Conservation (phyloP, 495 filamentous ascomycete species). For the Aspergillus haitiensis region DNA sequence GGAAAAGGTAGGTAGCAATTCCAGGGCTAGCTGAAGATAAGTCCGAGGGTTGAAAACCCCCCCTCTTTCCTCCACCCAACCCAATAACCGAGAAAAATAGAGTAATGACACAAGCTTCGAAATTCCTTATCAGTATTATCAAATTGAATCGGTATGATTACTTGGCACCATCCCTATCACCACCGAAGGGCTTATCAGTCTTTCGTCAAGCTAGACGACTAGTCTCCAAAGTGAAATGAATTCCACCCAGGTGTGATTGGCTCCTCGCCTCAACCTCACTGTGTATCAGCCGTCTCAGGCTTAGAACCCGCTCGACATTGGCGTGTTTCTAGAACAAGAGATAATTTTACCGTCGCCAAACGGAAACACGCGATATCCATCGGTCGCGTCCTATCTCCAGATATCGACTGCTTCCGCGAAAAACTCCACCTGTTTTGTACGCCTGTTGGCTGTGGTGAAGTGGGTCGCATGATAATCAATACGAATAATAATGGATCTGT, state of each 20-base stretch:
- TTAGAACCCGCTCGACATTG: neutral
- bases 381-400: conserved; percentile 2
- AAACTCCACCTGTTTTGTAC: neutral
- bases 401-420: neutral
- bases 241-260: neutral
- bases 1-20: conserved; percentile 6
- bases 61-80: neutral
- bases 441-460: neutral
- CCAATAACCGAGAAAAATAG: neutral
- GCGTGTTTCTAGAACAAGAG: neutral
- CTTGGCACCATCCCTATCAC: conserved; percentile 20
- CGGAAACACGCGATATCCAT: conserved; percentile 2
- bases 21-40: neutral
- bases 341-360: neutral
- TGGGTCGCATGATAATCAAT: neutral
- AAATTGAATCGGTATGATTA: conserved; percentile 10
- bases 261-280: neutral
- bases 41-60: no score
- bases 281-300: neutral
- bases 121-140: conserved; percentile 15
- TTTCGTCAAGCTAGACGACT: neutral
- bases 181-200: conserved; percentile 19
- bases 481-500: neutral
- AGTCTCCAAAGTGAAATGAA: neutral
- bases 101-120: neutral